Evolutionary conservation across 2,329 filamentous ascomycete species (phyloP).

Genomic region (Lecanicillium sp.): DNA sequence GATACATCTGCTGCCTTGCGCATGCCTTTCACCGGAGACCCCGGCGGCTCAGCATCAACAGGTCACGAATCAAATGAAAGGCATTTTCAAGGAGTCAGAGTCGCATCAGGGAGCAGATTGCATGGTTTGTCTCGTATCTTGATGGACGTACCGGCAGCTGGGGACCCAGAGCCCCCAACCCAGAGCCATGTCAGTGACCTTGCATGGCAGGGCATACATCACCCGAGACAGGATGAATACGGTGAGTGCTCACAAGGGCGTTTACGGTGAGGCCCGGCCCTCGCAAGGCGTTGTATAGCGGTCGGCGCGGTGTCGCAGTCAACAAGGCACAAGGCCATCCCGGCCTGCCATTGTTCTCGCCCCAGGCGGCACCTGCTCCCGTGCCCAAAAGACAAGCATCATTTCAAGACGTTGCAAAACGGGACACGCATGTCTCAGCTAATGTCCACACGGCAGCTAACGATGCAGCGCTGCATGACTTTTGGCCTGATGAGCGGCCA

Average conservation of each 20-base stretch:
- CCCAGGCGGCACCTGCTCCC: neutral
- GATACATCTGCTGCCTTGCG: too few relatives aligned
- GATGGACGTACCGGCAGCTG: neutral
- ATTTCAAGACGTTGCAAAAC: neutral
- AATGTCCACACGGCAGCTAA: neutral
- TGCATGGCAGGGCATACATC: neutral
- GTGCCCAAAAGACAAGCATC: neutral
- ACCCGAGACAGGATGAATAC: slow-evolving; percentile 8
- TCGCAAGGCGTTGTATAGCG: too few relatives aligned
- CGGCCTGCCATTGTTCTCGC: neutral
- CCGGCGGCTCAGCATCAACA: neutral
- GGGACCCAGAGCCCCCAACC: neutral
- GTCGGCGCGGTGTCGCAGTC: neutral
- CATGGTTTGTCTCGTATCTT: neutral
- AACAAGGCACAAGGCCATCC: neutral
- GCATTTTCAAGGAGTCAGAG: neutral
- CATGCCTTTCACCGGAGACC: too few relatives aligned
- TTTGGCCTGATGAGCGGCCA: neutral
- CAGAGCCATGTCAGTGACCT: neutral
- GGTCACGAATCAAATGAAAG: neutral
- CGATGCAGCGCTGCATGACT: neutral
- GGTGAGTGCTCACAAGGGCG: neutral
- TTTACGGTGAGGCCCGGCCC: too few relatives aligned
- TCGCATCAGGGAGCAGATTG: neutral
- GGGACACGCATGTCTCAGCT: neutral